These are phyloP conservation scores for Nasturtium officinale DNA, from an alignment of 345 rosid genomes.

Conservation along the genomic window DNA sequence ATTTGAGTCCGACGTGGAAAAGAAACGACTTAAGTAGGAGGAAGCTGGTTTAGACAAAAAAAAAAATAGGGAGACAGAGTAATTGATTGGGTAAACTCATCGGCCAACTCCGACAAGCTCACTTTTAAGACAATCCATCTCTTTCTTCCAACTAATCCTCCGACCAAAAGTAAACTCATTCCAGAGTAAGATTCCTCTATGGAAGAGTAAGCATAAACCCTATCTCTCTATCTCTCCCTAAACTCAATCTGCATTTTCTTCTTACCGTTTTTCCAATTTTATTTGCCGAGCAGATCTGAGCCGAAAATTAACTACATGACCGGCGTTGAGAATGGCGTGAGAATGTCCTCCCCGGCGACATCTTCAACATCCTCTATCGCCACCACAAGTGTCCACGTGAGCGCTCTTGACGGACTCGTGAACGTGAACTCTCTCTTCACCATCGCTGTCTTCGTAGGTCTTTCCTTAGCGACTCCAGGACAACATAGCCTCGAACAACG, in stretches of 20 bases:
- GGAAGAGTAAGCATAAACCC: conserved; percentile 4
- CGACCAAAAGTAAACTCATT: conserved; percentile 38
- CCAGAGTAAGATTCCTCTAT: conserved; percentile 27
- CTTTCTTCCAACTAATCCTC: conserved; percentile 17
- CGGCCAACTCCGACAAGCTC: conserved; percentile 1
- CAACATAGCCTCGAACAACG: conserved; percentile 82
- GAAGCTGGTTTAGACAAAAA: too few species aligned
- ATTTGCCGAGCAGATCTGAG: conserved; percentile 55
- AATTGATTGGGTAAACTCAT: neutral
- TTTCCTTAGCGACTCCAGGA: conserved; percentile 71
- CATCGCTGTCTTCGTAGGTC: conserved; percentile 94
- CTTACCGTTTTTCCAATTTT: neutral
- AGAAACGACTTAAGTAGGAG: neutral
- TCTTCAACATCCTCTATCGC: conserved; percentile 40
- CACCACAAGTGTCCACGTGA: conserved; percentile 87
- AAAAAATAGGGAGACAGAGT: neutral
- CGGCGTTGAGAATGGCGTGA: conserved; percentile 30
- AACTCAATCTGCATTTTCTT: conserved; percentile 2
- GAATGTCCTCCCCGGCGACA: conserved; percentile 41
- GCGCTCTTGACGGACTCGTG: conserved; percentile 92
- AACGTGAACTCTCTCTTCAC: conserved; percentile 97
- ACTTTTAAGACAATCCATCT: conserved; percentile 34
- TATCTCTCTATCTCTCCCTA: neutral
- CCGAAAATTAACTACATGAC: conserved; percentile 49
- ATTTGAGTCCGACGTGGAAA: conserved; percentile 17